Evolutionary conservation across 768 basidiomycete genomes (phyloP).

Genomic region (Tricholoma bakamatsutake): DNA sequence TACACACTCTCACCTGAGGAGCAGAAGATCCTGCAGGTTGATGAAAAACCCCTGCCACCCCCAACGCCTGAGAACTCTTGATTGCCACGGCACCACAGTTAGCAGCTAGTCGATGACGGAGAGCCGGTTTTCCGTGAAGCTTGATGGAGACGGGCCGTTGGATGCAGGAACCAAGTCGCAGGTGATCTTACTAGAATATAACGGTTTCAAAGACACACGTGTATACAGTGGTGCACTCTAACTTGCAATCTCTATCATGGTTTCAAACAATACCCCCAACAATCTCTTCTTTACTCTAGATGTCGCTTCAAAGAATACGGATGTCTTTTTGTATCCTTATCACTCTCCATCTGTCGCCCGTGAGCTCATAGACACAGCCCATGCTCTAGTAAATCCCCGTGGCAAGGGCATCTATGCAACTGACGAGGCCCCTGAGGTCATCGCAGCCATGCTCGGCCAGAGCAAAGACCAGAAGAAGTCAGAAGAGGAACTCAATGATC

Average conservation of each 20-base stretch:
- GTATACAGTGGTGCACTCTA: neutral
- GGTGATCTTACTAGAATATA: neutral
- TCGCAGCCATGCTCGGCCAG: slow-evolving; percentile 29
- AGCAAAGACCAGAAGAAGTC: slow-evolving; percentile 20
- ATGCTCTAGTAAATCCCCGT: slow-evolving; percentile 38
- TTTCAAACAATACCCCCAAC: slow-evolving; percentile 16
- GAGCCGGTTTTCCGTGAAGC: neutral
- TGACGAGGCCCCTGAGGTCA: slow-evolving; percentile 42
- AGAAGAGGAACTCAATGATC: slow-evolving; percentile 32
- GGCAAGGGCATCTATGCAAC: slow-evolving; percentile 52
- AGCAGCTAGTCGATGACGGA: neutral
- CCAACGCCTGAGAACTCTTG: neutral
- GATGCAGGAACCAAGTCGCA: neutral
- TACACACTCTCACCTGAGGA: slow-evolving; percentile 58
- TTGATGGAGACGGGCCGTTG: neutral
- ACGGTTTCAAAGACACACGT: neutral
- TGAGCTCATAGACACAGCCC: slow-evolving; percentile 38
- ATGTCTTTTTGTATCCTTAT: slow-evolving; percentile 32
- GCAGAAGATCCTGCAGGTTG: slow-evolving; percentile 27
- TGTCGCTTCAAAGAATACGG: slow-evolving; percentile 9
- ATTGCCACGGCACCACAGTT: neutral
- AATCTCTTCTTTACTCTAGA: slow-evolving; percentile 28
- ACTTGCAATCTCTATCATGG: neutral
- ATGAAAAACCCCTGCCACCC: neutral
- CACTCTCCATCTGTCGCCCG: slow-evolving; percentile 35